Evolutionary conservation across 1,139 yeast genomes (phyloP).

Genomic region (Insectozyma bohioensis): DNA sequence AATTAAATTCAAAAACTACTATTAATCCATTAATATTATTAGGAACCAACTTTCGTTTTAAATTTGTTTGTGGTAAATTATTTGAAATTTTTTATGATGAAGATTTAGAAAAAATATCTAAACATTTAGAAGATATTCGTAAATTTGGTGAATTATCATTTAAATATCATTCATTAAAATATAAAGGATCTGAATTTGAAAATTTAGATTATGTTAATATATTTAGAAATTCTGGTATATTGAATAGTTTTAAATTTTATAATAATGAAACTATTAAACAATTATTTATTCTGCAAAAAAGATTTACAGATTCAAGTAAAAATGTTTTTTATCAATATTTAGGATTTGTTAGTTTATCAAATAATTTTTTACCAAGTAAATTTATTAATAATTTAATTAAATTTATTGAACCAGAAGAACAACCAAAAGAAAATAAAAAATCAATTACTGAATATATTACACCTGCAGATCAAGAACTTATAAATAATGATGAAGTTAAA

Average conservation of each 20-base stretch:
- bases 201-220: background rate
- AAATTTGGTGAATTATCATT: conserved; percentile 6
- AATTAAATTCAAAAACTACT: conserved; percentile 1
- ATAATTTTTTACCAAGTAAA: conserved; percentile 7
- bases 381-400: conserved; percentile 4
- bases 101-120: conserved; percentile 1
- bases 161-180: conserved; percentile 1
- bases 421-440: background rate
- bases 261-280: background rate
- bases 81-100: background rate
- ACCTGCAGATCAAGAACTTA: conserved; percentile 1
- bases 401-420: background rate
- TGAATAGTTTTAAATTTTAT: background rate
- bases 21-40: conserved; percentile 12
- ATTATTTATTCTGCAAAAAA: too few species aligned
- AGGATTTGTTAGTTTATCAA: conserved; percentile 7
- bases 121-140: conserved; percentile 4
- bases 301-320: background rate
- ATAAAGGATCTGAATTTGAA: background rate
- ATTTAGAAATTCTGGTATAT: conserved; percentile 4
- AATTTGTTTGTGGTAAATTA: conserved; percentile 7
- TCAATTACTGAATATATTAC: background rate
- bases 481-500: background rate
- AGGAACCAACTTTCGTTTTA: too few species aligned
- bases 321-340: conserved; percentile 9